Percentiles rank a stretch among this genome's conserved stretches.
Evolutionary conservation across 371 early-diverging fungal genomes (phyloP).

Genomic region (Rhizopus delemar): DNA sequence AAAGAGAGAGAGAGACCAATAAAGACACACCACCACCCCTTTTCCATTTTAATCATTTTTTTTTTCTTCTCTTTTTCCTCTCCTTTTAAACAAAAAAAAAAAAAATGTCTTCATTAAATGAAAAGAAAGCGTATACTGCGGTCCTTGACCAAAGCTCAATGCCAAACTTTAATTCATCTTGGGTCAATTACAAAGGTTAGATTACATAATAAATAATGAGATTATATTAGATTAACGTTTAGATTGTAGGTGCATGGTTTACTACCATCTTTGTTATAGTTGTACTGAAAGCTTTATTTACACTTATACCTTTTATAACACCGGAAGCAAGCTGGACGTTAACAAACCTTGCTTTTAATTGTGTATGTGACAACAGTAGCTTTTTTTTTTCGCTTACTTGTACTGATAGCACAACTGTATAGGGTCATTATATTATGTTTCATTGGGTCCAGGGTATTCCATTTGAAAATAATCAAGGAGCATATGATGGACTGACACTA

Average conservation of each 20-base stretch:
- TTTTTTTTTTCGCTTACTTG: neutral
- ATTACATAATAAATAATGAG: neutral
- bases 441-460: conserved; percentile 96
- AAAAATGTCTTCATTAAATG: conserved; percentile 3
- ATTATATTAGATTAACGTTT: neutral
- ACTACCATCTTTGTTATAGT: conserved; percentile 81
- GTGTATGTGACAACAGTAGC: conserved; percentile 58
- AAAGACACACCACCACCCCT: conserved; percentile 2
- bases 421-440: conserved; percentile 95
- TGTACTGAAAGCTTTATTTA: conserved; percentile 78
- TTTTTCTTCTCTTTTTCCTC: conserved; percentile 2
- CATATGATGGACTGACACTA: conserved; percentile 90
- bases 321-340: conserved; percentile 94
- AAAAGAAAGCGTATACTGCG: conserved; percentile 3
- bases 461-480: conserved; percentile 92
- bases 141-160: conserved; percentile 64
- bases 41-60: conserved; percentile 7
- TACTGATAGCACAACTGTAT: conserved; percentile 7
- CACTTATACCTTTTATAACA: conserved; percentile 86
- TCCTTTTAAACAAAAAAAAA: neutral
- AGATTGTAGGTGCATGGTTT: conserved; percentile 82
- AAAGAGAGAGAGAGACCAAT: conserved; percentile 3
- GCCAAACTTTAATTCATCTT: conserved; percentile 69
- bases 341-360: conserved; percentile 88
- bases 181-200: conserved; percentile 71